Evolutionary conservation across 306 rosid species (phyloP).

Genomic region (Medicago ruthenica): DNA sequence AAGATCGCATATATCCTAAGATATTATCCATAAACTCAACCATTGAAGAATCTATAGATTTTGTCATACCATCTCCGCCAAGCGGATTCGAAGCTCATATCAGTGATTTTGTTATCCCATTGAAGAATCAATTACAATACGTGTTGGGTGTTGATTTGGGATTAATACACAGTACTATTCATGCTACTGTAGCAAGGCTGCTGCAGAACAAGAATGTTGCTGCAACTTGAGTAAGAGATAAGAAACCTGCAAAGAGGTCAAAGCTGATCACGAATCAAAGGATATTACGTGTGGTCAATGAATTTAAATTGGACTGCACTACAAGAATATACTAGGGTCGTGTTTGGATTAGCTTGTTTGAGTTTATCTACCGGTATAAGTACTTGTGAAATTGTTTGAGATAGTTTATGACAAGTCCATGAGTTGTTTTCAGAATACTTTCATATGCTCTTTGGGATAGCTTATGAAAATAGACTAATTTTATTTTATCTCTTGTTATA

Average conservation of each 20-base stretch:
- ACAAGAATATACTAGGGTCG: background rate
- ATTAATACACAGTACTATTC: too few species aligned
- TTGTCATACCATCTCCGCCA: slow-evolving; percentile 34
- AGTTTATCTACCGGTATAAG: background rate
- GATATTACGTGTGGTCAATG: background rate
- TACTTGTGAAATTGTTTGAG: background rate
- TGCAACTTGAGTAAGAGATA: background rate
- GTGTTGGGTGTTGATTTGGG: background rate
- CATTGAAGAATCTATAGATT: slow-evolving; percentile 24
- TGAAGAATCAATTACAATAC: background rate
- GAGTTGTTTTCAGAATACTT: background rate
- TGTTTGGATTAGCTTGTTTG: background rate
- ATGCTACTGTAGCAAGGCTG: too few species aligned
- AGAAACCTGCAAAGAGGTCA: background rate
- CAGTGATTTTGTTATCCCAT: too few species aligned
- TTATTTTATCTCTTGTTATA: background rate
- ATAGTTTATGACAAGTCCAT: background rate
- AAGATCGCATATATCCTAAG: slow-evolving; percentile 53
- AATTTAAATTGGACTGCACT: background rate
- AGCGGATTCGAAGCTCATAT: slow-evolving; percentile 55
- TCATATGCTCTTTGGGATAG: background rate
- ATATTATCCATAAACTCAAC: slow-evolving; percentile 46
- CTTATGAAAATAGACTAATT: background rate
- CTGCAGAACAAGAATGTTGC: background rate
- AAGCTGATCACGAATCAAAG: background rate